Evolutionary conservation across 345 rosid species (phyloP).

Genomic region (Murraya paniculata): DNA sequence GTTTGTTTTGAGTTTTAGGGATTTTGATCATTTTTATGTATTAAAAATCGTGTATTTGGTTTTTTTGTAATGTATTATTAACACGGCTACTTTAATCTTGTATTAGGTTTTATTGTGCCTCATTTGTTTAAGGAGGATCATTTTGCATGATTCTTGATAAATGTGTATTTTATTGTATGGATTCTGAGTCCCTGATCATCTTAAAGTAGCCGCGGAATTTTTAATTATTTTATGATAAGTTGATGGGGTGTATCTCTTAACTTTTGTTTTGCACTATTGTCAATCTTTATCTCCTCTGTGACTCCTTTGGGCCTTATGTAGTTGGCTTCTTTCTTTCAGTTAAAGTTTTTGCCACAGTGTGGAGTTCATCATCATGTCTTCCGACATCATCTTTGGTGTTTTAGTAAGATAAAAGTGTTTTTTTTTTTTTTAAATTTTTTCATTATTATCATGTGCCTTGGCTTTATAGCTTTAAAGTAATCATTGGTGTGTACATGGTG

Average conservation of each 20-base stretch:
- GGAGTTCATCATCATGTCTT: slow-evolving; percentile 1
- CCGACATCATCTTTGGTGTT: not conserved
- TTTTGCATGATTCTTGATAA: not conserved
- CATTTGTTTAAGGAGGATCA: not conserved
- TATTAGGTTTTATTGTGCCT: not conserved
- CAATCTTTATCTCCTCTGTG: not conserved
- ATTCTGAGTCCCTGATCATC: not conserved
- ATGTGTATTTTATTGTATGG: not conserved
- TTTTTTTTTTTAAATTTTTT: not conserved
- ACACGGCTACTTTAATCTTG: not conserved
- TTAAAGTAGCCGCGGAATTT: not conserved
- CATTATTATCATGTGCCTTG: not conserved
- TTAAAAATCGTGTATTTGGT: too few species aligned
- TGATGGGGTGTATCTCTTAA: not conserved
- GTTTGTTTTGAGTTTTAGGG: not conserved
- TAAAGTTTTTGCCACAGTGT: not conserved
- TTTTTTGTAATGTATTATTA: not conserved
- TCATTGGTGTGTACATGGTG: not conserved
- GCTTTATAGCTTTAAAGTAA: not conserved
- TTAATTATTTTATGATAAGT: not conserved
- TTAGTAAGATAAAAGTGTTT: not conserved
- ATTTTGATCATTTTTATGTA: not conserved
- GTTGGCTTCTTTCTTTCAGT: too few species aligned
- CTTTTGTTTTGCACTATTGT: not conserved
- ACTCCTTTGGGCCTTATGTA: not conserved